Evolutionary conservation across 2,329 filamentous ascomycete genomes (phyloP).

Genomic region (Diplocarpon mali): DNA sequence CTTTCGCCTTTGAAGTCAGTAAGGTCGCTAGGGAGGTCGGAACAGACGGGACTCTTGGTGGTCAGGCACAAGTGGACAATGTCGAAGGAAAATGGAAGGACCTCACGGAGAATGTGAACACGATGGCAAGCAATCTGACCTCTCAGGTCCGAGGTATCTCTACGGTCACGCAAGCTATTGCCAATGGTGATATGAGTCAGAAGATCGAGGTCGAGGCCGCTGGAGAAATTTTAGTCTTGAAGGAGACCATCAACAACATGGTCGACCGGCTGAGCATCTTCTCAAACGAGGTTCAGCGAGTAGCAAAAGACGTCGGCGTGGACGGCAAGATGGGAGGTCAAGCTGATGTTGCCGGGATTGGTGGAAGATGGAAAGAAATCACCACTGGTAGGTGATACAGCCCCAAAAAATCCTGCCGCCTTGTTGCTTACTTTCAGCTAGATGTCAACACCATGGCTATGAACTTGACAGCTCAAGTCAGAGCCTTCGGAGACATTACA

Average conservation of each 20-base stretch:
- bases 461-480: constrained; percentile 86
- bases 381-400: constrained; percentile 53
- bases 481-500: constrained; percentile 97
- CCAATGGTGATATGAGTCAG: constrained; percentile 89
- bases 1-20: constrained; percentile 93
- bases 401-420: background rate
- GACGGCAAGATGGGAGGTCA: constrained; percentile 98
- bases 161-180: constrained; percentile 87
- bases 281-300: constrained; percentile 89
- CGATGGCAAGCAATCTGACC: constrained; percentile 57
- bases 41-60: constrained; percentile 87
- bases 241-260: constrained; percentile 99
- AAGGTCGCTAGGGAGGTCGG: constrained; percentile 92
- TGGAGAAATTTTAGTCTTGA: constrained; percentile 86
- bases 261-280: constrained; percentile 90
- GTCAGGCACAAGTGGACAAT: constrained; percentile 86
- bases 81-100: constrained; percentile 98
- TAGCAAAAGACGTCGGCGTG: constrained; percentile 92
- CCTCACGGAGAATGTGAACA: constrained; percentile 82
- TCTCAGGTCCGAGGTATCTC: constrained; percentile 81
- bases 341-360: constrained; percentile 84
- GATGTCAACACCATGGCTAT: constrained; percentile 35
- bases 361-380: constrained; percentile 96
- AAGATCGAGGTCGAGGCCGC: constrained; percentile 93
- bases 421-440: constrained; percentile 5